These are phyloP conservation scores for Helotiales sp. DNA, from an alignment of 2,329 filamentous ascomycete species.

Conservation along the genomic window DNA sequence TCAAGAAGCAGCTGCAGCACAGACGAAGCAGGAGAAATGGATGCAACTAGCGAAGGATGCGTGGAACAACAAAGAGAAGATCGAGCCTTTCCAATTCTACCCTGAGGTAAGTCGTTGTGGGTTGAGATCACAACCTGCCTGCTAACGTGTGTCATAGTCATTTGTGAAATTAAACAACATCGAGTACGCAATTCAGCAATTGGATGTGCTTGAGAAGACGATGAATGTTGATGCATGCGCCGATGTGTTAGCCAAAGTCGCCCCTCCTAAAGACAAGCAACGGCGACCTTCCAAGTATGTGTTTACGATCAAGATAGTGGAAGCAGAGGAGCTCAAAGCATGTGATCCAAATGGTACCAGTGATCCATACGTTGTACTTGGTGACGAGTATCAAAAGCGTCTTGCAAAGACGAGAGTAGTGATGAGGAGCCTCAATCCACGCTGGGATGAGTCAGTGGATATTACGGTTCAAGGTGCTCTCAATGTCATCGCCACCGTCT, in stretches of 20 bases:
- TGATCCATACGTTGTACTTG: slow-evolving; percentile 95
- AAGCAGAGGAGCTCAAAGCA: slow-evolving; percentile 97
- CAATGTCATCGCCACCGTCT: slow-evolving; percentile 95
- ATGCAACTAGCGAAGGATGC: slow-evolving; percentile 93
- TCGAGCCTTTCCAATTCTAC: slow-evolving; percentile 96
- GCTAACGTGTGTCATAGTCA: slow-evolving; percentile 62
- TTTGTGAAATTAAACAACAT: slow-evolving; percentile 98
- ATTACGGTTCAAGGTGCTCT: slow-evolving; percentile 90
- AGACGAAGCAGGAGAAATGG: slow-evolving; percentile 89
- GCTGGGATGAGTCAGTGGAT: slow-evolving; percentile 97
- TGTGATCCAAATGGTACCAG: slow-evolving; percentile 94
- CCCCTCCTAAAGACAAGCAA: slow-evolving; percentile 67
- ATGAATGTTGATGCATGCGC: slow-evolving; percentile 94
- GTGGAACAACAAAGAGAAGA: slow-evolving; percentile 88
- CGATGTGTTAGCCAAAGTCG: slow-evolving; percentile 75
- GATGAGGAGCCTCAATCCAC: slow-evolving; percentile 86
- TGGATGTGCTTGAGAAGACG: slow-evolving; percentile 86
- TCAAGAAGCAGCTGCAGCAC: slow-evolving; percentile 77
- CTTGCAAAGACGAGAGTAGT: slow-evolving; percentile 93
- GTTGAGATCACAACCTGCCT: slow-evolving; percentile 12
- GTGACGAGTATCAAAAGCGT: slow-evolving; percentile 97
- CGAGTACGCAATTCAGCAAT: slow-evolving; percentile 88
- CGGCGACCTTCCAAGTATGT: slow-evolving; percentile 86
- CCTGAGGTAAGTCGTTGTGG: slow-evolving; percentile 69
- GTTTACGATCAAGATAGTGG: slow-evolving; percentile 98